Percentiles rank a stretch among this genome's conserved stretches.
These are phyloP conservation scores for Trametes hirsuta DNA, from an alignment of 1,284 basidiomycete genomes.

Conservation along the genomic window DNA sequence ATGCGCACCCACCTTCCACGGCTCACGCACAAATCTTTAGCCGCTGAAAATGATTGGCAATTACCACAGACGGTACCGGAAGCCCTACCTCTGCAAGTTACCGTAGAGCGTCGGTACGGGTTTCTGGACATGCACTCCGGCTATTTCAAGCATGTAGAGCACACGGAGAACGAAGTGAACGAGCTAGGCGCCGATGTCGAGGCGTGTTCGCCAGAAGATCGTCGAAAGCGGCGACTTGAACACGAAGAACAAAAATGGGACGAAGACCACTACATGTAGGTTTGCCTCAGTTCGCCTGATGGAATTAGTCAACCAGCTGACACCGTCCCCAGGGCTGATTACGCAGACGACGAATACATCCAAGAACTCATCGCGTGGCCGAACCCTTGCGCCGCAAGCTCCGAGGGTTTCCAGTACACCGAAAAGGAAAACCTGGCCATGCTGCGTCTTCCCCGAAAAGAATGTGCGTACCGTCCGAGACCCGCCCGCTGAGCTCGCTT, in stretches of 20 bases:
- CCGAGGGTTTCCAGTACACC: conserved; percentile 54
- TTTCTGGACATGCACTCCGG: conserved; percentile 74
- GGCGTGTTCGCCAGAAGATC: conserved; percentile 44
- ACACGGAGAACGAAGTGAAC: conserved; percentile 78
- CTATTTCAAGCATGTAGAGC: conserved; percentile 70
- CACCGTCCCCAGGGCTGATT: conserved; percentile 65
- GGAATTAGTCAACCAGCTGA: conserved; percentile 2
- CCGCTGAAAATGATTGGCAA: conserved; percentile 78
- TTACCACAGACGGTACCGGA: conserved; percentile 63
- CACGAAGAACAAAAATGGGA: conserved; percentile 80
- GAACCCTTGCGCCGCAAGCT: conserved; percentile 48
- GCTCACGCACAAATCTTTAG: conserved; percentile 39
- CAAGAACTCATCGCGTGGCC: conserved; percentile 67
- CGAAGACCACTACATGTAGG: conserved; percentile 78
- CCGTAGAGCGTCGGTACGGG: conserved; percentile 60
- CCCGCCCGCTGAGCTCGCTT: background rate
- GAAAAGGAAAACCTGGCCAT: conserved; percentile 72
- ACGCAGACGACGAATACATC: conserved; percentile 73
- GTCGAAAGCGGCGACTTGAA: conserved; percentile 50
- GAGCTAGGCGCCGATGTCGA: conserved; percentile 74
- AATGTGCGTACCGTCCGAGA: conserved; percentile 56
- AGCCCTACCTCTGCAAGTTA: conserved; percentile 41
- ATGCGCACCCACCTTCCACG: background rate
- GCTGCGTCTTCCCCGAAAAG: conserved; percentile 72
- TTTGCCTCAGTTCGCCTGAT: background rate